A percentile compares a stretch with the other conserved stretches of the same genome.
These are phyloP conservation scores for Cladosporium velox DNA, from an alignment of 2,329 filamentous ascomycete genomes.

Conservation along the genomic window DNA sequence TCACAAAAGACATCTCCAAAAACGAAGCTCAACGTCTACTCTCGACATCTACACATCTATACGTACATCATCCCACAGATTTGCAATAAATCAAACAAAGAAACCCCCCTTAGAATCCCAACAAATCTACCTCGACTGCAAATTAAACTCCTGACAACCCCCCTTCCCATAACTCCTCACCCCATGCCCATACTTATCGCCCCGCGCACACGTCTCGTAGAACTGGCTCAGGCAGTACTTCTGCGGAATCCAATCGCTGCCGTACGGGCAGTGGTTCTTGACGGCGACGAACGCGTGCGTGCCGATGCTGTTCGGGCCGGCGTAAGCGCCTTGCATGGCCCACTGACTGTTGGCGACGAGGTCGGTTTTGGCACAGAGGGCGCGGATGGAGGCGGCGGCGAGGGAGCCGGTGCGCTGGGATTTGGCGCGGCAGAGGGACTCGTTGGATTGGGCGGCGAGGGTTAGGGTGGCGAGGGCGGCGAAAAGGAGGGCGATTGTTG, in stretches of 20 bases:
- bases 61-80: too few relatives aligned
- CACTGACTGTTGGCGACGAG: neutral
- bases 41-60: too few relatives aligned
- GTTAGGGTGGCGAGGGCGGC: neutral
- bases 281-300: constrained; percentile 15
- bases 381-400: constrained; percentile 9
- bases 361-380: neutral
- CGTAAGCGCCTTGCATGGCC: constrained; percentile 6
- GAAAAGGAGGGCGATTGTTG: constrained; percentile 6
- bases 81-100: neutral
- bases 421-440: constrained; percentile 10
- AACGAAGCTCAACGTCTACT: too few relatives aligned
- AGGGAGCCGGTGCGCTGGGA: constrained; percentile 14
- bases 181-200: neutral
- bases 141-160: constrained; percentile 10
- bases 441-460: constrained; percentile 17
- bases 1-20: too few relatives aligned
- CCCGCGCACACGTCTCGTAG: constrained; percentile 7
- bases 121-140: constrained; percentile 5
- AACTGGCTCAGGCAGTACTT: constrained; percentile 9
- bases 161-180: constrained; percentile 13
- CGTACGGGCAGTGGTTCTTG: constrained; percentile 4
- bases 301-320: constrained; percentile 9
- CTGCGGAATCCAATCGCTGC: constrained; percentile 10
- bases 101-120: too few relatives aligned